Conservation (phyloP, 352 stramenopile genomes). For the Elongisporangium undulatum region DNA sequence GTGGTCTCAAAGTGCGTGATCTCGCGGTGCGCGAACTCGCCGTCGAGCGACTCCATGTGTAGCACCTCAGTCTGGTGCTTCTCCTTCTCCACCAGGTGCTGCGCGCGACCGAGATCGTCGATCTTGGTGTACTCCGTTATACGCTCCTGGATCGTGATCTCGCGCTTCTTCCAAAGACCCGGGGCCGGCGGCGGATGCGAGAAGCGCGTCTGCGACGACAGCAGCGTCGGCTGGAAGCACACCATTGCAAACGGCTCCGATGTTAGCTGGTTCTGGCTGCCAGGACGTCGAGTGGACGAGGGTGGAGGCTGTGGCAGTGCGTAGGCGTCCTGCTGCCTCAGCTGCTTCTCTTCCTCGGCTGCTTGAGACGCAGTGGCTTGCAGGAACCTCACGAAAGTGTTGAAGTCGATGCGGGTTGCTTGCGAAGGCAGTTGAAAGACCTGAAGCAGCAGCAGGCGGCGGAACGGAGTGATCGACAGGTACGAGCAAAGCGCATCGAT, state of each 20-base stretch:
- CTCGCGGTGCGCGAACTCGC: constrained; percentile 80
- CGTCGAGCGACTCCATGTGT: constrained; percentile 76
- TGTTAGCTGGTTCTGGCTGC: neutral
- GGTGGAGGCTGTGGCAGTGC: constrained; percentile 14
- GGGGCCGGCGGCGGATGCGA: constrained; percentile 40
- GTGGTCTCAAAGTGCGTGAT: constrained; percentile 85
- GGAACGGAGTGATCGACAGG: constrained; percentile 62
- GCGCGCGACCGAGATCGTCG: constrained; percentile 64
- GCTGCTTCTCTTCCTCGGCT: constrained; percentile 32
- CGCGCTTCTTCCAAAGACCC: constrained; percentile 84
- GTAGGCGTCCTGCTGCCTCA: constrained; percentile 13
- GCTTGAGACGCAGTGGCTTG: constrained; percentile 50
- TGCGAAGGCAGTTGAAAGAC: constrained; percentile 39
- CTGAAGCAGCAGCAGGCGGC: constrained; percentile 44
- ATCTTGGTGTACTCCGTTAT: constrained; percentile 89
- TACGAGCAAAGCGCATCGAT: constrained; percentile 65
- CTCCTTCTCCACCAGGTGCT: constrained; percentile 80
- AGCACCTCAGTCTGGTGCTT: constrained; percentile 82
- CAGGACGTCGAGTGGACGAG: constrained; percentile 1
- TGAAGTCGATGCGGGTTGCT: constrained; percentile 36
- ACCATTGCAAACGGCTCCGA: constrained; percentile 22
- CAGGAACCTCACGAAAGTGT: constrained; percentile 64
- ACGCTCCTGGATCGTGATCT: constrained; percentile 85
- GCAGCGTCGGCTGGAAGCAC: constrained; percentile 34
- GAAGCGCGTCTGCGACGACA: constrained; percentile 32